Evolutionary conservation across 202 grass and related monocot genomes (phyloP), one percentile per base, ranked within the genome.

Genomic region (Panicum hallii): DNA sequence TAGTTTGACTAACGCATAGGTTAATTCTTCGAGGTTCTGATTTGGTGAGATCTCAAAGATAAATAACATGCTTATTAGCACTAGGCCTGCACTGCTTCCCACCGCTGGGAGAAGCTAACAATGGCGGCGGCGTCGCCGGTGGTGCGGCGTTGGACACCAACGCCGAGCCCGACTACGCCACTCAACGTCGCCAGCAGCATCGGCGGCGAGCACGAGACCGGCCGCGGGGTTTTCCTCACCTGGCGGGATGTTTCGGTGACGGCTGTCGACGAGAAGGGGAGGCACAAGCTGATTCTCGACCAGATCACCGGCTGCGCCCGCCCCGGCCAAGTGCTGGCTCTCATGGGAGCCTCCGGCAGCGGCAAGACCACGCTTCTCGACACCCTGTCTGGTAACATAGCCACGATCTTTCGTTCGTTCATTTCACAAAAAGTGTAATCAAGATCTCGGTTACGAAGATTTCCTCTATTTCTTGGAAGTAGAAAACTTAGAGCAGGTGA

Each of bases 321-420:
- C 26, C 70, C 70, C 3, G 28, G 70, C 28, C 47, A 73, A 49
- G 26, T 73, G 13, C 47, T 73, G 3, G 47, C 70, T 16, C 23
- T 73, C 26, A 73, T 73, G 70, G 70, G 70, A 16, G 20, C 70
- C 0, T 73, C 70, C 14, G 70, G 70, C 23, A 52, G 70, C 47
- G 70, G 70, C 46, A 73, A 73, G 11, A 52, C 47, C 70, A 73
- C 70, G 0, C 70, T 73, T 10, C 70, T 73, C 4, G 70, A 73
- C 14, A 19, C 70, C 16, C 22, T 73, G 23, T 60, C n/a, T 0
- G 56, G 56, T 58, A 58, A 22, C 19, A 10, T 8, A 22, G 7
- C 19, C 19, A 57, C 7, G 22, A 9, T 57, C 54, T 57, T 54
- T 38, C 36, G 34, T 34, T 34, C 34, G 1, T 34, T 34, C 34